Evolutionary conservation across 768 basidiomycete species (phyloP).

Genomic region (Mycena belliarum): DNA sequence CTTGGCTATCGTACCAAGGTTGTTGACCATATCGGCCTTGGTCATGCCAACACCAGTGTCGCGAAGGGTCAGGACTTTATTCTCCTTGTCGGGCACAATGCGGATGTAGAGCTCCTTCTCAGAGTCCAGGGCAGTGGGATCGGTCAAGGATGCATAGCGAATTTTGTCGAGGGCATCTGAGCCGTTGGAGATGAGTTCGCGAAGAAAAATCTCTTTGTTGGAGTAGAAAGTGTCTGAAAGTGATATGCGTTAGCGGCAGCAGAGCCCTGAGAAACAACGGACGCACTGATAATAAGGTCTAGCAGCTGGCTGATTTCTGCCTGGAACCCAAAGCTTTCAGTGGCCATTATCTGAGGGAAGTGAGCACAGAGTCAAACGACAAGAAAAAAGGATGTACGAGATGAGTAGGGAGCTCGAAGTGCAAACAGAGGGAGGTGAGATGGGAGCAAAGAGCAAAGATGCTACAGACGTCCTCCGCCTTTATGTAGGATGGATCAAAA

Average conservation of each 20-base stretch:
- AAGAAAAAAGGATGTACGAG: slow-evolving; percentile 25
- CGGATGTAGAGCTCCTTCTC: slow-evolving; percentile 94
- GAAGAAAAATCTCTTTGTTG: slow-evolving; percentile 99
- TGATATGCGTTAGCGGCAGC: slow-evolving; percentile 12
- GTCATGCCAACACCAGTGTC: slow-evolving; percentile 99
- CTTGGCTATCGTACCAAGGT: slow-evolving; percentile 94
- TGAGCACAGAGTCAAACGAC: slow-evolving; percentile 19
- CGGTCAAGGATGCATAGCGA: slow-evolving; percentile 94
- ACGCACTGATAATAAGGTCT: slow-evolving; percentile 96
- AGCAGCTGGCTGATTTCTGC: slow-evolving; percentile 99
- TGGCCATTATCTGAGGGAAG: slow-evolving; percentile 52
- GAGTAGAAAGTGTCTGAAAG: slow-evolving; percentile 95
- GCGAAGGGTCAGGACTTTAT: slow-evolving; percentile 86
- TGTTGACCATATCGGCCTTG: slow-evolving; percentile 99
- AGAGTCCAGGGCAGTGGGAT: slow-evolving; percentile 84
- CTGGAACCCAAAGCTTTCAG: slow-evolving; percentile 94
- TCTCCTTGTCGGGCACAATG: slow-evolving; percentile 94
- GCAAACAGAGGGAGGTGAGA: slow-evolving; percentile 25
- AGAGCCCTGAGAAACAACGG: neutral
- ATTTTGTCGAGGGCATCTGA: slow-evolving; percentile 99
- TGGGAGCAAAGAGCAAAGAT: slow-evolving; percentile 18
- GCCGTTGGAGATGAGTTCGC: slow-evolving; percentile 94
- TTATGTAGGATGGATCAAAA: no score
- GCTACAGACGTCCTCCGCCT: slow-evolving; percentile 5
- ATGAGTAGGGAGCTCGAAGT: slow-evolving; percentile 11